phyloP scores from a whole-genome alignment of 164 flowering plant species.

The Stephania japonica region DNA sequence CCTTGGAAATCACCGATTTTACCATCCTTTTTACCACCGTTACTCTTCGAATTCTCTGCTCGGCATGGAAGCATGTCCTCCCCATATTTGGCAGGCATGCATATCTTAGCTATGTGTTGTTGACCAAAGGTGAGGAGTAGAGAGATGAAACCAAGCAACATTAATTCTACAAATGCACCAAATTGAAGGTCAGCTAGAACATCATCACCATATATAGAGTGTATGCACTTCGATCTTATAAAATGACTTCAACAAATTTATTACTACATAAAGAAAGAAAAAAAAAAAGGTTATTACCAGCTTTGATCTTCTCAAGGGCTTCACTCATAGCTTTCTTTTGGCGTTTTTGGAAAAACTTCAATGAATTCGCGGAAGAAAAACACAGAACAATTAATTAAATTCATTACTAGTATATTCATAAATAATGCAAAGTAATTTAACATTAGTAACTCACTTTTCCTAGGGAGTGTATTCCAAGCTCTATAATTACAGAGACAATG shows the following conservation, averaged over 20 bases:
- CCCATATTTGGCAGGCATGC: conserved; percentile 35
- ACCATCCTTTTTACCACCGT: conserved; percentile 7
- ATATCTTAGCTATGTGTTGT: conserved; percentile 34
- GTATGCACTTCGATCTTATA: background rate
- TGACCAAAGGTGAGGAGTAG: conserved; percentile 52
- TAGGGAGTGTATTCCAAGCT: conserved; percentile 47
- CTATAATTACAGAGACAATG: conserved; percentile 45
- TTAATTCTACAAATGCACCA: conserved; percentile 42
- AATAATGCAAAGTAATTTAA: background rate
- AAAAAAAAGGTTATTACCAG: conserved; percentile 21
- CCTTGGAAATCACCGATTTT: background rate
- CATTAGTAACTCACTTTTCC: conserved; percentile 32
- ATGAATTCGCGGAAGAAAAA: background rate
- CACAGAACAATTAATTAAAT: background rate
- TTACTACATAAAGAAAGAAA: background rate
- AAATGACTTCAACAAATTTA: background rate
- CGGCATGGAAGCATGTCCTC: conserved; percentile 55
- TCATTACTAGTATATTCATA: background rate
- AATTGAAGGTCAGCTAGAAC: background rate
- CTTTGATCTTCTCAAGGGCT: conserved; percentile 68
- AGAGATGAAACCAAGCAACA: conserved; percentile 72
- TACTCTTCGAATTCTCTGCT: background rate
- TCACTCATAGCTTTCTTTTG: conserved; percentile 61
- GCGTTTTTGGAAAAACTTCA: conserved; percentile 51
- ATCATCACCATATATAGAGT: background rate